Evolutionary conservation across 495 filamentous ascomycete species (phyloP).

Genomic region (Aspergillus kassunensis): DNA sequence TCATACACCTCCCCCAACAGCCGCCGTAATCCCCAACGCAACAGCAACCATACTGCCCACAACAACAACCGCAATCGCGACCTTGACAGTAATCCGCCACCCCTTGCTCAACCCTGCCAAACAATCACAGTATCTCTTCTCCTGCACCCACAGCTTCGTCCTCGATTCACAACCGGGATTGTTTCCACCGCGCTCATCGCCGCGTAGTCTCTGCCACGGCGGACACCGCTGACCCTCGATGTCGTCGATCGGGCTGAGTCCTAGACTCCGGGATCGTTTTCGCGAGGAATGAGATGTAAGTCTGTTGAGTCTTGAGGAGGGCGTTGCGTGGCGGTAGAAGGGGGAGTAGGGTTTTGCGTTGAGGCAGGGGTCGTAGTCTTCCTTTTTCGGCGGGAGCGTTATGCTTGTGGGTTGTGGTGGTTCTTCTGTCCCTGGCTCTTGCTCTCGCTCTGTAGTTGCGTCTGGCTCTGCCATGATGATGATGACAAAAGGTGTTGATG

Average conservation of each 20-base stretch:
- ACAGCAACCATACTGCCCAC: conserved; percentile 58
- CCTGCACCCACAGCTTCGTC: conserved; percentile 42
- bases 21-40: conserved; percentile 58
- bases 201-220: conserved; percentile 1
- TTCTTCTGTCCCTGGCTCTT: background rate
- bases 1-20: conserved; percentile 59
- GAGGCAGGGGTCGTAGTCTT: conserved; percentile 39
- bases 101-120: conserved; percentile 40
- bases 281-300: conserved; percentile 34
- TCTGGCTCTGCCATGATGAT: no score
- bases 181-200: conserved; percentile 10
- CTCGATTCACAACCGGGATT: background rate
- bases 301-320: conserved; percentile 45
- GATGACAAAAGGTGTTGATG: no score
- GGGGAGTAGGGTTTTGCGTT: conserved; percentile 53
- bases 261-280: conserved; percentile 25
- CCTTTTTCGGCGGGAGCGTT: background rate
- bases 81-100: conserved; percentile 50
- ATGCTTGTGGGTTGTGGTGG: background rate
- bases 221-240: background rate
- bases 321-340: conserved; percentile 55
- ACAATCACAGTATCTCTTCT: conserved; percentile 32
- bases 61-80: conserved; percentile 51
- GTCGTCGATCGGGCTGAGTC: conserved; percentile 11
- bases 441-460: no score